Evolutionary conservation across 306 rosid species (phyloP), one percentile per base, ranked within the genome.

Genomic region (Quercus robur): DNA sequence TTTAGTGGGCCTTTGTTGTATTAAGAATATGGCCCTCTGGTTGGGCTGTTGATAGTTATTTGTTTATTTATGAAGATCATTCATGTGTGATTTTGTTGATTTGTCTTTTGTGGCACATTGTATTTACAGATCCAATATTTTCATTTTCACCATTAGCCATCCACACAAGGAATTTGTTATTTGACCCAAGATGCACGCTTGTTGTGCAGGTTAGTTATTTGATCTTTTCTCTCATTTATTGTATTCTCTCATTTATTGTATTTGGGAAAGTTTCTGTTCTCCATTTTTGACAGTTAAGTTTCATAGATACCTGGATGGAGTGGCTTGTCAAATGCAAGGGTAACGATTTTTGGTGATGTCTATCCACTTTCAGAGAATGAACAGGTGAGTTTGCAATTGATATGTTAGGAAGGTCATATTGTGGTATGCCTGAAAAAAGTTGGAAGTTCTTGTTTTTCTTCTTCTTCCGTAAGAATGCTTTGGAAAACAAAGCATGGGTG

Each of bases 251-350:
- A 4, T 28, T 75, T 18, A 76, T 70, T 75, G 73, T 69, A 61
- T 76, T 75, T 54, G 62, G 41, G 74, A 31, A 76, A 75, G 74
- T 63, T 81, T 75, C 35, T 77, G 68, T 75, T 87, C 74, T 66
- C 51, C 82, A 49, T 78, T 75, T 73, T 81, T 86, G 85, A 87
- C 74, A 38, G 75, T 75, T 84, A 55, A 71, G 54, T 84, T 81
- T 80, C 69, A 68, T 80, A 96, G 99, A 90, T 93, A 80, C 99
- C 99, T 83, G 99, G 99, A 84, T 96, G 99, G 99, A 96, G 98
- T 78, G 91, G 99, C 81, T 85, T 96, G 88, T 93, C 99, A 82
- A 96, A 96, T 89, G 99, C 99, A 18, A 96, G 99, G 90, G 99
- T 96, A 44, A 96, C 99, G 21, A 91, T 96, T 81, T 96, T 96